Conservation (phyloP, 2,329 filamentous ascomycete species). For the Xylaria sp. region DNA sequence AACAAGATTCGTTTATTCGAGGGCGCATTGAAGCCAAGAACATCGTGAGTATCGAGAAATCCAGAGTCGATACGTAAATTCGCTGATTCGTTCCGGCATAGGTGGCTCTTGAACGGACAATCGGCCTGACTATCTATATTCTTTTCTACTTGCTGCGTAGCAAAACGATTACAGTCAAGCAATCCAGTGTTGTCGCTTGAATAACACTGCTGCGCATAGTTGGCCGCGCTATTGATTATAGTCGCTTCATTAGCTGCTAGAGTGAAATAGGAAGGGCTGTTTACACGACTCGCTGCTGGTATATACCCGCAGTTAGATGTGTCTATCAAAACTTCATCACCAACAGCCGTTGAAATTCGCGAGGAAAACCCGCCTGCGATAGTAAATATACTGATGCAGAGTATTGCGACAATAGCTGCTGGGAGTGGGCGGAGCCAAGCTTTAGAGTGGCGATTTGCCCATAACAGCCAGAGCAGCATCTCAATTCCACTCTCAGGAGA, state of each 20-base stretch:
- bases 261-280: neutral
- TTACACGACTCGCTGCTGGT: too few species aligned
- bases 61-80: constrained; percentile 31
- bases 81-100: constrained; percentile 16
- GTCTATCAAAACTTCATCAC: constrained; percentile 13
- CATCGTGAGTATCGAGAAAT: constrained; percentile 20
- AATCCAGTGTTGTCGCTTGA: neutral
- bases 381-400: constrained; percentile 4
- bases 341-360: constrained; percentile 4
- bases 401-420: neutral
- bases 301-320: constrained; percentile 13
- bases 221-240: constrained; percentile 26
- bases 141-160: neutral
- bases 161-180: constrained; percentile 17
- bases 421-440: neutral
- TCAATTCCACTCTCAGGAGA: neutral
- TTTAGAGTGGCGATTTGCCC: neutral
- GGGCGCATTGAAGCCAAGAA: constrained; percentile 28
- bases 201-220: constrained; percentile 37
- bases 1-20: constrained; percentile 7
- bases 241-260: neutral
- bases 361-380: constrained; percentile 19
- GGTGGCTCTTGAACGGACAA: constrained; percentile 25
- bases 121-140: neutral
- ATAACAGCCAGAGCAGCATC: neutral